Percentiles rank a stretch among this genome's conserved stretches.
These are phyloP conservation scores for Parachaetomium inaequale DNA, from an alignment of 495 filamentous ascomycete genomes.

Conservation along the genomic window DNA sequence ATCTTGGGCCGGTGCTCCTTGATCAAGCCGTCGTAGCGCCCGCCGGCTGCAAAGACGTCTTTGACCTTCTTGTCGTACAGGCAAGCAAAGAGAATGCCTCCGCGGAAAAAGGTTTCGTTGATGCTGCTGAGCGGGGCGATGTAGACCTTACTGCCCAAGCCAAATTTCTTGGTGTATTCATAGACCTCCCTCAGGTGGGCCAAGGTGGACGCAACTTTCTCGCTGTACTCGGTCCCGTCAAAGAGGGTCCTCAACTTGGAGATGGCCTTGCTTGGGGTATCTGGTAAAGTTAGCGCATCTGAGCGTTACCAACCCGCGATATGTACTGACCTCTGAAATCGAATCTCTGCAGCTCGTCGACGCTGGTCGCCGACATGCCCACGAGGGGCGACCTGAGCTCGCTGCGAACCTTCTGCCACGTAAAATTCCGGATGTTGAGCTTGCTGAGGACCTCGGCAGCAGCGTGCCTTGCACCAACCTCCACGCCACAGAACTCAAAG, in stretches of 20 bases:
- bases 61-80: constrained; percentile 77
- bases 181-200: constrained; percentile 73
- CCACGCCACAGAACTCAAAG: constrained; percentile 83
- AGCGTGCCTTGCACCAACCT: constrained; percentile 58
- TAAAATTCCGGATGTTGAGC: constrained; percentile 76
- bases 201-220: constrained; percentile 67
- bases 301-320: not conserved
- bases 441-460: constrained; percentile 85
- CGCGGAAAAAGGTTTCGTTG: constrained; percentile 89
- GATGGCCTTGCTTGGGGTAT: constrained; percentile 69
- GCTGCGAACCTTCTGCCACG: constrained; percentile 78
- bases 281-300: constrained; percentile 35
- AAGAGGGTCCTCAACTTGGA: constrained; percentile 68
- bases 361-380: constrained; percentile 79
- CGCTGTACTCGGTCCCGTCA: constrained; percentile 63
- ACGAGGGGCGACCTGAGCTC: constrained; percentile 77
- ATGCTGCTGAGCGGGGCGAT: constrained; percentile 81
- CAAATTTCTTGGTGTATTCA: constrained; percentile 69
- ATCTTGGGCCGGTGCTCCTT: constrained; percentile 62
- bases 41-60: constrained; percentile 90
- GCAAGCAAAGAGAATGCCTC: constrained; percentile 87
- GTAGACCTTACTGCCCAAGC: constrained; percentile 73
- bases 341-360: constrained; percentile 87
- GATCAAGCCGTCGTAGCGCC: constrained; percentile 86
- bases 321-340: constrained; percentile 73